A percentile compares a stretch with the other conserved stretches of the same genome.
phyloP scores from a whole-genome alignment of 768 basidiomycete species.

The Naganishia vaughanmartiniae region DNA sequence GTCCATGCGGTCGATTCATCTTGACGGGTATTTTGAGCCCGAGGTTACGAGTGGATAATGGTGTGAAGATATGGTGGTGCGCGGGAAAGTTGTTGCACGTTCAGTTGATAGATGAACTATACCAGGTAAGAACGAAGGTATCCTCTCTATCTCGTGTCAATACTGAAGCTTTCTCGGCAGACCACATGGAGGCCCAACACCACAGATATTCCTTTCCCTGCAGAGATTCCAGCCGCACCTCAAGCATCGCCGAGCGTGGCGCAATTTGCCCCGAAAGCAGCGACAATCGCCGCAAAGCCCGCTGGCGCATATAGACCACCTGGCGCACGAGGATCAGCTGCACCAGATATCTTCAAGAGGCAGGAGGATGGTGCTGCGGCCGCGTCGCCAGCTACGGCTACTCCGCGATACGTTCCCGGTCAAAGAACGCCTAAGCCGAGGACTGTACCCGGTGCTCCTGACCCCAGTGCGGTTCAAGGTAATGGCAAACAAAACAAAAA shows the following conservation, averaged over 20 bases:
- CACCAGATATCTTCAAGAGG: constrained; percentile 82
- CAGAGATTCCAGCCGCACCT: constrained; percentile 66
- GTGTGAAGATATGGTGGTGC: constrained; percentile 94
- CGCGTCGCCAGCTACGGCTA: constrained; percentile 53
- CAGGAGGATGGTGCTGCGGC: constrained; percentile 81
- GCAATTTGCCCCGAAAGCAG: constrained; percentile 60
- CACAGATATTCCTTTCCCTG: constrained; percentile 70
- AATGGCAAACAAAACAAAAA: constrained; percentile 58
- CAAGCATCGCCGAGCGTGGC: constrained; percentile 53
- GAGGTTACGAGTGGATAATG: constrained; percentile 92
- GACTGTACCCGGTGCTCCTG: constrained; percentile 71
- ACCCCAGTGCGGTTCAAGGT: constrained; percentile 53
- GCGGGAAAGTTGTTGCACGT: constrained; percentile 80
- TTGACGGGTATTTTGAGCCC: constrained; percentile 95
- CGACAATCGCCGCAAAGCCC: constrained; percentile 57
- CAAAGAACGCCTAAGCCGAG: constrained; percentile 54
- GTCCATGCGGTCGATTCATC: constrained; percentile 84
- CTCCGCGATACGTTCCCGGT: constrained; percentile 28
- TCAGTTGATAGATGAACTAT: constrained; percentile 79
- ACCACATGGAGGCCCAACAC: constrained; percentile 74
- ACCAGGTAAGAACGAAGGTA: constrained; percentile 58
- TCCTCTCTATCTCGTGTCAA: not conserved
- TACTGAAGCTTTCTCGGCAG: constrained; percentile 33
- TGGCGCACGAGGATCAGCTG: constrained; percentile 82
- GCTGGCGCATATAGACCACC: constrained; percentile 91